Evolutionary conservation across 306 rosid species (phyloP).

Genomic region (Vigna angularis): DNA sequence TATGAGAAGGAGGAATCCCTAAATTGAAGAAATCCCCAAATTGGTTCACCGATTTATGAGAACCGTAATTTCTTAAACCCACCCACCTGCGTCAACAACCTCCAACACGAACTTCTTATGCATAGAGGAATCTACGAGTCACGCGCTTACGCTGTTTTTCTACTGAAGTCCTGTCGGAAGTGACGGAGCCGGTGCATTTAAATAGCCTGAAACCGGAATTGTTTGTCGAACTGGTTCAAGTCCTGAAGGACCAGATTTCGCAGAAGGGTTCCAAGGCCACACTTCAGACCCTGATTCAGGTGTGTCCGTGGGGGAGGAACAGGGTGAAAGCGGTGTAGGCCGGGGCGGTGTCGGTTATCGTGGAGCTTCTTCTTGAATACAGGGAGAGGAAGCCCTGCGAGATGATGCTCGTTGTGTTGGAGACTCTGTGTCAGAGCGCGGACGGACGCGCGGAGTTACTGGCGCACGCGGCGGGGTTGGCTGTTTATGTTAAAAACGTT

Average conservation of each 20-base stretch:
- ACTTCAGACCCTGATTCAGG: conserved; percentile 53
- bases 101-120: too few relatives aligned
- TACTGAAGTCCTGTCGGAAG: conserved; percentile 66
- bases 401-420: conserved; percentile 65
- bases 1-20: too few relatives aligned
- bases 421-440: conserved; percentile 67
- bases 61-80: too few relatives aligned
- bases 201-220: conserved; percentile 43
- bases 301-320: conserved; percentile 67
- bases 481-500: too few relatives aligned
- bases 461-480: conserved; percentile 74
- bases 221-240: conserved; percentile 56
- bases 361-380: conserved; percentile 65
- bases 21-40: too few relatives aligned
- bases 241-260: conserved; percentile 65
- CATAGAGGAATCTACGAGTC: conserved; percentile 69
- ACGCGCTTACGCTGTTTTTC: conserved; percentile 64
- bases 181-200: conserved; percentile 44
- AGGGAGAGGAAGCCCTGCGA: conserved; percentile 61
- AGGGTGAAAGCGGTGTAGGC: conserved; percentile 67
- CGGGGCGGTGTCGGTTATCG: conserved; percentile 60
- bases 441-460: conserved; percentile 80
- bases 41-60: too few relatives aligned
- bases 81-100: too few relatives aligned
- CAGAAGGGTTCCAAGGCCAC: conserved; percentile 61